Conservation (phyloP, 2,329 filamentous ascomycete species). For the Westerdykella aurantiaca region DNA sequence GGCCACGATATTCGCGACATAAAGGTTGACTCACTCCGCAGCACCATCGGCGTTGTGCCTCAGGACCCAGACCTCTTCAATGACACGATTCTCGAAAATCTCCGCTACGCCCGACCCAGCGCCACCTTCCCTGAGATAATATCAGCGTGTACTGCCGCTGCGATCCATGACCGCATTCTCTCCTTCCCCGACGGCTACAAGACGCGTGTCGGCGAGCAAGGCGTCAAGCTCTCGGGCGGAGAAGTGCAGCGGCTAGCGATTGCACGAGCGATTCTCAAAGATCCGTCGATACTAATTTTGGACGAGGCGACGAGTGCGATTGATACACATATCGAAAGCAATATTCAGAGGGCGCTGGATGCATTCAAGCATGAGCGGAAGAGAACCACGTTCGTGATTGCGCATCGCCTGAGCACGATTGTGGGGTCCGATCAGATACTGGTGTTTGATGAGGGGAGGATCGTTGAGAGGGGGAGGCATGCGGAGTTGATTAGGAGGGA, state of each 20-base stretch:
- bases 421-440: conserved; percentile 93
- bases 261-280: conserved; percentile 81
- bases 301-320: conserved; percentile 37
- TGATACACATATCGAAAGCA: conserved; percentile 53
- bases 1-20: conserved; percentile 73
- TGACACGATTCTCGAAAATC: conserved; percentile 81
- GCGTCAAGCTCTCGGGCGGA: conserved; percentile 59
- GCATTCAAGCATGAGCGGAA: conserved; percentile 70
- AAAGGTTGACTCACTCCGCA: conserved; percentile 85
- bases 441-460: conserved; percentile 81
- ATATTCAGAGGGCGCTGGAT: conserved; percentile 76
- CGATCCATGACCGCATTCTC: conserved; percentile 34
- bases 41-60: conserved; percentile 85
- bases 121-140: conserved; percentile 67
- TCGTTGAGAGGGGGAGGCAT: conserved; percentile 85
- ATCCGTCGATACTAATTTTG: conserved; percentile 70
- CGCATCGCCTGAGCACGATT: conserved; percentile 85
- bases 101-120: conserved; percentile 59
- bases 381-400: conserved; percentile 89
- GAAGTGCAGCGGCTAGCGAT: conserved; percentile 96
- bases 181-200: conserved; percentile 63
- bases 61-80: conserved; percentile 90
- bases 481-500: conserved; percentile 41
- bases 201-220: conserved; percentile 82
- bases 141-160: conserved; percentile 67